Base-by-base conservation (phyloP, 108 stramenopile genomes). In the Nitzschia sp. region DNA sequence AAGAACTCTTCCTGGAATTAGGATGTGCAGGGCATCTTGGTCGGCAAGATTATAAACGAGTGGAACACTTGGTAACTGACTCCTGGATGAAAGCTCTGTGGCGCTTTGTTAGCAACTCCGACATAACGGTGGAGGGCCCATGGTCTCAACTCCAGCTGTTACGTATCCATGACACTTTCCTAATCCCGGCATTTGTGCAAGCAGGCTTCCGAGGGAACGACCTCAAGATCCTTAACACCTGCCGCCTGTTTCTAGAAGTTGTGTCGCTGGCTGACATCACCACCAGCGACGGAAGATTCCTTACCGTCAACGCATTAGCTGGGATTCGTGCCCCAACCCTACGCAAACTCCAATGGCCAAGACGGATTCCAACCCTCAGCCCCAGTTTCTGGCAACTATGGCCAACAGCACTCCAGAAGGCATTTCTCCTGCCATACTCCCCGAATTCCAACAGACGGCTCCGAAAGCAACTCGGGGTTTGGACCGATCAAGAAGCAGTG, bases 211-310 rank as follows among this genome's bases (percentile, higher is more conserved):
- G 29, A 26, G 32, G 32, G 9, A 28, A 26, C 13, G 58, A 59
- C 18, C 29, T 59, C 27, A 26, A 32, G 13, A 11, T 9, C 11
- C 58, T 59, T 33, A 59, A 59, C 58, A 17, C 13, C 9, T 33
- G 28, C 15, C 28, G 58, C 28, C 28, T 59, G 58, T 59, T 18
- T 15, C 58, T 59, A 11, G 19, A 25, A 31, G 58, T 30, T 17
- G 15, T 31, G 8, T 30, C 58, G 8, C 31, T 59, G 27, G 58
- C 58, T 15, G 58, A 59, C 29, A 59, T 59, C 18, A 59, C 58
- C 13, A 33, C 58, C 9, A 34, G 28, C 31, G 18, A 18, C 13
- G 58, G 58, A 13, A 42, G 15, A 42, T 11, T 42, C 11, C 8
- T 42, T 42, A 42, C n/a, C n/a, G n/a, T n/a, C n/a, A n/a, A n/a